Conservation (phyloP, 352 stramenopile species). For the Phytophthora pisi region DNA sequence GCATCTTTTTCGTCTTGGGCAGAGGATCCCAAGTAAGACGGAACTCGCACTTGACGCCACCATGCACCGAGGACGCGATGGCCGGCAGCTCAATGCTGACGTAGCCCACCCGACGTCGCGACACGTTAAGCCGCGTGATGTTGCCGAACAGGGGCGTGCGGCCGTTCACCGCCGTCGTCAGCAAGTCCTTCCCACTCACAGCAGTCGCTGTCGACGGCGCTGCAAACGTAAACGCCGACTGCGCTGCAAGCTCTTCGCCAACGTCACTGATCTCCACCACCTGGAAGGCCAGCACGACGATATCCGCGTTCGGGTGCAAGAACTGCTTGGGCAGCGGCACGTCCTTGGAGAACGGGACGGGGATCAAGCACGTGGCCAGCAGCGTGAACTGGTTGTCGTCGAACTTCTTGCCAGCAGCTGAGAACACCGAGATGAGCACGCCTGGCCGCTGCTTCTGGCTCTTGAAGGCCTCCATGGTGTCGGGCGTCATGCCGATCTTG, state of each 20-base stretch:
- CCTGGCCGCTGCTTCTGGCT: slow-evolving; percentile 58
- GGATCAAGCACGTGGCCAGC: slow-evolving; percentile 63
- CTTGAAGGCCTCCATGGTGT: slow-evolving; percentile 69
- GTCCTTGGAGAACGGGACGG: slow-evolving; percentile 69
- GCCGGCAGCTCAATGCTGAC: slow-evolving; percentile 61
- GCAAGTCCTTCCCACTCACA: slow-evolving; percentile 53
- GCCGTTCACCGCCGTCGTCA: slow-evolving; percentile 36
- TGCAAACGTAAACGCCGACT: slow-evolving; percentile 49
- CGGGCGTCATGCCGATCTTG: slow-evolving; percentile 71
- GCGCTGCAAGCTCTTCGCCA: slow-evolving; percentile 38
- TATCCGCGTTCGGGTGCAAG: slow-evolving; percentile 42
- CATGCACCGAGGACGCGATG: slow-evolving; percentile 47
- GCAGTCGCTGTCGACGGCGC: slow-evolving; percentile 18
- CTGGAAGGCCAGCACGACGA: slow-evolving; percentile 67
- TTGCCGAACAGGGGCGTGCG: slow-evolving; percentile 65
- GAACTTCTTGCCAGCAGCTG: slow-evolving; percentile 48
- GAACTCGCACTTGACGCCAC: slow-evolving; percentile 67
- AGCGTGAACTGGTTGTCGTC: slow-evolving; percentile 66
- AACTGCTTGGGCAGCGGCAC: slow-evolving; percentile 54
- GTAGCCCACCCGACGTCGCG: slow-evolving; percentile 50
- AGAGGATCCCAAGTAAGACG: slow-evolving; percentile 51
- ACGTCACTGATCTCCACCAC: slow-evolving; percentile 67
- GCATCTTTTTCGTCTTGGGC: slow-evolving; percentile 44
- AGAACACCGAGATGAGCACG: slow-evolving; percentile 62
- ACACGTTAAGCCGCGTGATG: slow-evolving; percentile 59